Evolutionary conservation across 352 stramenopile genomes (phyloP), one percentile per base, ranked within the genome.

Genomic region (Halophytophthora batemanensis): DNA sequence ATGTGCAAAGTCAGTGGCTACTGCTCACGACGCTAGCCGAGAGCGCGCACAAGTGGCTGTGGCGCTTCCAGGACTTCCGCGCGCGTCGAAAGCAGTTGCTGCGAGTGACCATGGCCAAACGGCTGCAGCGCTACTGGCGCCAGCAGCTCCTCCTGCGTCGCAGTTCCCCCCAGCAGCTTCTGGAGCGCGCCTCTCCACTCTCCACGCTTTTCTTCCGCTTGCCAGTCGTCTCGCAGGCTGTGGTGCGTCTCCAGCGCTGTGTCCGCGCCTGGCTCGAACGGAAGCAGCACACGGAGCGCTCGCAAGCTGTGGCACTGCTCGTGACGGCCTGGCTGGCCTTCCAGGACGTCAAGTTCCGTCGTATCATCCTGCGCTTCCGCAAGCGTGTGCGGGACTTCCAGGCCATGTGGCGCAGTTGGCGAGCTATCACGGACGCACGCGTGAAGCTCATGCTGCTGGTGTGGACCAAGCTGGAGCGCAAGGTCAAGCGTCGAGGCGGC

Each of bases 331-430:
- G 77, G 77, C 64, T 86, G 36, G 82, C 90, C 55, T 90, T 89
- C 55, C 79, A 92, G 45, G 82, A 92, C 45, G 78, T 87, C 28
- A 92, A 92, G 48, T 92, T 90, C 35, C 79, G 82, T 10, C 77
- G 82, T 7, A 65, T 92, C 10, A 90, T 92, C 45, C 52, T 90
- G 36, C 73, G 79, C 15, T 92, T 90, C 43, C 75, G 79, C 2
- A 88, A 89, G 40, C 74, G 75, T 33, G 77, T 92, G 21, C 68
- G 76, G 1, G 64, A 86, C 33, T 92, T 92, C 49, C 82, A 92
- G 54, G 58, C 70, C 40, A 86, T 87, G 63, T 92, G 77, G 77
- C 64, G 78, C 13, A 65, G 66, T 23, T 92, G 82, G 82, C 59
- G 71, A 46, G 39, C 77, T 17, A 87, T 92, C 50, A 92, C 82